Base-by-base conservation (phyloP, 257 asterid genomes). In the Plantago ovata region DNA sequence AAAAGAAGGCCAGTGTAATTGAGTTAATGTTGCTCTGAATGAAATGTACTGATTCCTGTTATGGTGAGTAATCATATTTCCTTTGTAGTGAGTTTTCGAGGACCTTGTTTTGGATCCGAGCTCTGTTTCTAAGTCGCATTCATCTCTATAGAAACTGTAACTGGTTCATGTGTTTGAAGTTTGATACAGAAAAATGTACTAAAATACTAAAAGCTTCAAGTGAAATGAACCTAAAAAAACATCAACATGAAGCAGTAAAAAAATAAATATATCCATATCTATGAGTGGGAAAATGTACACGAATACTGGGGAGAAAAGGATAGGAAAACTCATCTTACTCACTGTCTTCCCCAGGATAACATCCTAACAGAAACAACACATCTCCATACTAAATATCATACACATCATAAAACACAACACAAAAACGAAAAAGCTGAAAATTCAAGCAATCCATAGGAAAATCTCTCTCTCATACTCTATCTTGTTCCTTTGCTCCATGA, bases 401-500 rank as follows among this genome's bases (percentile, higher is more conserved):
- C 49, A 22, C 7, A 48, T 56, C 49, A 38, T 56, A 61, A 58
- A 13, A 28, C 45, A 63, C 13, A 12, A 33, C 23, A 2, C 23
- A 46, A 47, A 38, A 13, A 65, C 55, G 42, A 67, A 46, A 14
- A 38, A 32, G 58, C 3, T 56, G 38, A 56, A 62, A 69, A 24
- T 53, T 13, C 19, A 60, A 40, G 60, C 9, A 48, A 46, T 59
- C 52, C 48, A 66, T 53, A 48, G n/a, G 66, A 57, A 60, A 33
- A 24, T 55, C 14, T 48, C 23, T 44, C 48, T 68, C 54, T 74
- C 76, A 79, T 65, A 75, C 76, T 24, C 69, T 60, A 32, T 55
- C 74, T 10, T 66, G 69, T 44, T 68, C 40, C 52, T 71, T 68
- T 63, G 56, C 75, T 64, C 82, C 73, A 40, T 72, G 69, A 48